Percentiles rank a stretch among this genome's conserved stretches.
phyloP scores from a whole-genome alignment of 2,329 filamentous ascomycete genomes.

The Hirsutella minnesotensis region DNA sequence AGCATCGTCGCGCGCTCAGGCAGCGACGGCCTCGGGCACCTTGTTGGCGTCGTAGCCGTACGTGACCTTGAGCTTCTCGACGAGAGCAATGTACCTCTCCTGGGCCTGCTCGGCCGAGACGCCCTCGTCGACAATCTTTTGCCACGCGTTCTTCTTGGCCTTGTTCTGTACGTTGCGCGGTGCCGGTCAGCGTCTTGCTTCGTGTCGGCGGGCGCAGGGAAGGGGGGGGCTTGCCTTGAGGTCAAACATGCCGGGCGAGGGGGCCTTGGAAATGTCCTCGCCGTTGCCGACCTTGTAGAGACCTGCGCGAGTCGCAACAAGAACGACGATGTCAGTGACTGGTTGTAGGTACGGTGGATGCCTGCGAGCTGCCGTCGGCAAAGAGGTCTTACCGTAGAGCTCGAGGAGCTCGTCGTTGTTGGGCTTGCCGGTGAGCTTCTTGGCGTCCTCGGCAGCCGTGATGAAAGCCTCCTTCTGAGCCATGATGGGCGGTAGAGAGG shows the following conservation, averaged over 20 bases:
- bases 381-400: constrained; percentile 38
- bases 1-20: too few species aligned
- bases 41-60: constrained; percentile 57
- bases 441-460: constrained; percentile 48
- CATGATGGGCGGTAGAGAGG: constrained; percentile 20
- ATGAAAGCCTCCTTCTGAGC: constrained; percentile 36
- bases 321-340: neutral
- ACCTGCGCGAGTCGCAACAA: constrained; percentile 20
- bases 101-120: constrained; percentile 56
- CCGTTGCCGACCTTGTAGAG: constrained; percentile 47
- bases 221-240: constrained; percentile 38
- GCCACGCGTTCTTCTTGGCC: constrained; percentile 70
- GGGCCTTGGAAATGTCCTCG: constrained; percentile 44
- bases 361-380: too few species aligned
- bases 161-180: constrained; percentile 46
- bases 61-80: constrained; percentile 59
- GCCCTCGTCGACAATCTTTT: constrained; percentile 53
- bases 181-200: neutral
- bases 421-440: constrained; percentile 56
- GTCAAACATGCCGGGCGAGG: constrained; percentile 57
- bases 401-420: constrained; percentile 52
- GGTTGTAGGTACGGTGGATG: neutral
- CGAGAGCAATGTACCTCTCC: constrained; percentile 60
- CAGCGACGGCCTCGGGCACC: constrained; percentile 44
- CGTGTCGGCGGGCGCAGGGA: too few species aligned